Conservation (phyloP, 148 eudicot species). For the Dysphania ambrosioides region DNA sequence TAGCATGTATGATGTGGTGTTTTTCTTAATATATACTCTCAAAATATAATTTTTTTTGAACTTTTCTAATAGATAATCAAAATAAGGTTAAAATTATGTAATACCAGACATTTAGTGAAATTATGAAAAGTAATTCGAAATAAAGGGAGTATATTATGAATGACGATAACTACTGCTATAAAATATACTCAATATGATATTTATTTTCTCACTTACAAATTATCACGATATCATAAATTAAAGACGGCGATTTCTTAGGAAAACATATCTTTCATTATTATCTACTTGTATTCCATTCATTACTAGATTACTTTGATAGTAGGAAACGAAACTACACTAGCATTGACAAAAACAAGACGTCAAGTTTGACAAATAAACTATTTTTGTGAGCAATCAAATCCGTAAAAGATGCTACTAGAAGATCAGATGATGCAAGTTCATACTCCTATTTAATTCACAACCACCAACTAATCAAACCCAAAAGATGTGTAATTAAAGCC, state of each 20-base stretch:
- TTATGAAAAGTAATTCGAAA: too few relatives aligned
- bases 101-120: too few relatives aligned
- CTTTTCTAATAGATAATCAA: too few relatives aligned
- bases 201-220: background rate
- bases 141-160: too few relatives aligned
- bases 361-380: conserved; percentile 7
- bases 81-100: too few relatives aligned
- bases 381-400: background rate
- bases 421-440: background rate
- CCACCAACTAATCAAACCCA: background rate
- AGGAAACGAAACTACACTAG: background rate
- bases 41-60: too few relatives aligned
- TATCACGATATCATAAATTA: background rate
- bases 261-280: too few relatives aligned
- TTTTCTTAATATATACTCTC: too few relatives aligned
- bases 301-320: background rate
- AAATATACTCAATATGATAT: too few relatives aligned
- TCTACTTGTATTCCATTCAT: background rate
- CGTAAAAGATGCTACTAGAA: background rate
- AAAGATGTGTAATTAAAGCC: background rate
- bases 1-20: too few relatives aligned
- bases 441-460: background rate
- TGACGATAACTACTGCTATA: too few relatives aligned
- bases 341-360: background rate
- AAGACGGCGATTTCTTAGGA: background rate